A percentile compares a stretch with the other conserved stretches of the same genome.
Evolutionary conservation across 257 asterid species (phyloP).

Genomic region (Misopates orontium): DNA sequence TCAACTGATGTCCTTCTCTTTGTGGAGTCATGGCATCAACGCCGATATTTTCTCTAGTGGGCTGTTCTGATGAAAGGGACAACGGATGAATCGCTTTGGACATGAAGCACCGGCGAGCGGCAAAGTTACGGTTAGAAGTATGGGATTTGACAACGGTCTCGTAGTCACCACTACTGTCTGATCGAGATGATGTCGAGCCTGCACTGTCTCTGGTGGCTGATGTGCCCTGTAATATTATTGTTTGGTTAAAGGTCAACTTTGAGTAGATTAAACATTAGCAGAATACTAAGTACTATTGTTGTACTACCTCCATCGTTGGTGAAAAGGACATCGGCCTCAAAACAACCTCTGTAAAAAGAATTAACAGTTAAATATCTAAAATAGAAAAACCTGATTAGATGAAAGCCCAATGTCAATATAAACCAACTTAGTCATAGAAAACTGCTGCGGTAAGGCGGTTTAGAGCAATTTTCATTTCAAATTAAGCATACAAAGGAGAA

Average conservation of each 20-base stretch:
- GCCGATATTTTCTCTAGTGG: slow-evolving; percentile 20
- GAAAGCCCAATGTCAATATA: neutral
- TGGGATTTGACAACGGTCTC: slow-evolving; percentile 69
- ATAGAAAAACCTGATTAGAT: neutral
- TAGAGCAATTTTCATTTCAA: too few species aligned
- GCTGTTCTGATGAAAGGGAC: slow-evolving; percentile 60
- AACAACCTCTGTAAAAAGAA: slow-evolving; percentile 50
- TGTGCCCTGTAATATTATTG: slow-evolving; percentile 63
- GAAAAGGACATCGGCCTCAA: slow-evolving; percentile 76
- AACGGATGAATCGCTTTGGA: slow-evolving; percentile 92
- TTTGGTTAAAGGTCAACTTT: slow-evolving; percentile 4
- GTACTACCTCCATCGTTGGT: slow-evolving; percentile 96
- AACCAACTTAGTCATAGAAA: too few species aligned
- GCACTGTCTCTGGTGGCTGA: slow-evolving; percentile 72
- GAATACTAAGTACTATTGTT: neutral
- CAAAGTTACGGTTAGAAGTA: slow-evolving; percentile 61
- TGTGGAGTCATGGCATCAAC: slow-evolving; percentile 39
- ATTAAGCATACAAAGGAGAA: slow-evolving; percentile 10
- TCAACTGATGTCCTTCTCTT: slow-evolving; percentile 55
- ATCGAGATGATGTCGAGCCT: slow-evolving; percentile 86
- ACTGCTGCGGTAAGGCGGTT: too few species aligned
- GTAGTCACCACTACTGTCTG: slow-evolving; percentile 79
- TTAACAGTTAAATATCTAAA: slow-evolving; percentile 10
- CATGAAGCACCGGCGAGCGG: slow-evolving; percentile 77
- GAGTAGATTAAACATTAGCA: slow-evolving; percentile 14